Conservation (phyloP, 176 grass and related monocot genomes). For the Leersia perrieri region DNA sequence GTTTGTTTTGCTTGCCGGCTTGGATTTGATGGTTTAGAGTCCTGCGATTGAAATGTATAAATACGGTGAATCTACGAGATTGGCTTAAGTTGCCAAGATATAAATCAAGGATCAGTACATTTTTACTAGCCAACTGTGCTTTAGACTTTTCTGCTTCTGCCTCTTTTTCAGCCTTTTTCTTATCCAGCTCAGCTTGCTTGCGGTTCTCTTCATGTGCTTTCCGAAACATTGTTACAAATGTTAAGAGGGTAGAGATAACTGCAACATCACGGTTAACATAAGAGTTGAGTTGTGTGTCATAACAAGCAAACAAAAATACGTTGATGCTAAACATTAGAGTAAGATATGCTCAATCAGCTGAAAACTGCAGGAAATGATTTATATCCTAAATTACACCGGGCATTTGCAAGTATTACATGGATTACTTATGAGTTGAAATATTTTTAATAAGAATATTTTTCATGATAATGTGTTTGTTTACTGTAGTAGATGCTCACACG, state of each 20-base stretch:
- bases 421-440: neutral
- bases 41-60: conserved; percentile 35
- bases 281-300: neutral
- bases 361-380: neutral
- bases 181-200: conserved; percentile 92
- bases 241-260: conserved; percentile 87
- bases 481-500: neutral
- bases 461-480: neutral
- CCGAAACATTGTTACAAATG: conserved; percentile 84
- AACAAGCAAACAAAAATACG: conserved; percentile 23
- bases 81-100: neutral
- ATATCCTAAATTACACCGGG: neutral
- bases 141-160: conserved; percentile 74
- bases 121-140: conserved; percentile 47
- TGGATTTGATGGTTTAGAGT: conserved; percentile 54
- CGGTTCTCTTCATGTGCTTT: conserved; percentile 89
- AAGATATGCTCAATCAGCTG: neutral
- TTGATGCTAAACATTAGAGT: neutral
- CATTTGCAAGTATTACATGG: neutral
- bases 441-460: neutral
- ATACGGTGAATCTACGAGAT: neutral
- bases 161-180: conserved; percentile 87
- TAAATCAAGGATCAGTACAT: conserved; percentile 37
- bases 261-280: conserved; percentile 36
- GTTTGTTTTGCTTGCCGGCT: conserved; percentile 62